phyloP scores from a whole-genome alignment of 2,329 filamentous ascomycete species.

The Diaporthe ilicicola region DNA sequence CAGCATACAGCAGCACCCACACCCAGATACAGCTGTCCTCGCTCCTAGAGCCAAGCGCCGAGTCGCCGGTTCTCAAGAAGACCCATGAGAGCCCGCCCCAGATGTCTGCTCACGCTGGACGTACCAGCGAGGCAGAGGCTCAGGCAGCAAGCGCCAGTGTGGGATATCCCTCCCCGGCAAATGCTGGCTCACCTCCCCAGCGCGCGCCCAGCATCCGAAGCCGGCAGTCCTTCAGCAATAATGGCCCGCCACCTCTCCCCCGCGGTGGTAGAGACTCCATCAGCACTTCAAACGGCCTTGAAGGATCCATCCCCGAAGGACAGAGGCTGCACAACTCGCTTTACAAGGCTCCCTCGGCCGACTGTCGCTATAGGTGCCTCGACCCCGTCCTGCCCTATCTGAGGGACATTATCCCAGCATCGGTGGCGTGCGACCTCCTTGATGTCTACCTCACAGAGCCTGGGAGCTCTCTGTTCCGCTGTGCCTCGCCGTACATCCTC shows the following conservation, averaged over 20 bases:
- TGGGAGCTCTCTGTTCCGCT: slow-evolving; percentile 52
- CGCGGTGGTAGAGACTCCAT: slow-evolving; percentile 33
- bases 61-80: slow-evolving; percentile 11
- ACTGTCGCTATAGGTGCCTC: slow-evolving; percentile 52
- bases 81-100: slow-evolving; percentile 27
- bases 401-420: slow-evolving; percentile 47
- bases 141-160: slow-evolving; percentile 41
- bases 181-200: slow-evolving; percentile 23
- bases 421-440: slow-evolving; percentile 55
- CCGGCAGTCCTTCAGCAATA: slow-evolving; percentile 24
- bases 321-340: slow-evolving; percentile 36
- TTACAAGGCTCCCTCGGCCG: slow-evolving; percentile 39
- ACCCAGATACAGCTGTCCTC: slow-evolving; percentile 35
- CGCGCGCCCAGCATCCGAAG: background rate
- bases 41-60: slow-evolving; percentile 32
- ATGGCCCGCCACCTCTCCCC: background rate
- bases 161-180: slow-evolving; percentile 41
- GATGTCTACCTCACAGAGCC: slow-evolving; percentile 57
- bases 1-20: slow-evolving; percentile 16
- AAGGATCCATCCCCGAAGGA: slow-evolving; percentile 33
- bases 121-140: slow-evolving; percentile 33
- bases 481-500: slow-evolving; percentile 56
- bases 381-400: slow-evolving; percentile 50
- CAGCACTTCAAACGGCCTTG: slow-evolving; percentile 35
- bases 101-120: slow-evolving; percentile 12